A percentile compares a stretch with the other conserved stretches of the same genome.
phyloP scores from a whole-genome alignment of 441 rosid genomes.

The Populus hybrid region DNA sequence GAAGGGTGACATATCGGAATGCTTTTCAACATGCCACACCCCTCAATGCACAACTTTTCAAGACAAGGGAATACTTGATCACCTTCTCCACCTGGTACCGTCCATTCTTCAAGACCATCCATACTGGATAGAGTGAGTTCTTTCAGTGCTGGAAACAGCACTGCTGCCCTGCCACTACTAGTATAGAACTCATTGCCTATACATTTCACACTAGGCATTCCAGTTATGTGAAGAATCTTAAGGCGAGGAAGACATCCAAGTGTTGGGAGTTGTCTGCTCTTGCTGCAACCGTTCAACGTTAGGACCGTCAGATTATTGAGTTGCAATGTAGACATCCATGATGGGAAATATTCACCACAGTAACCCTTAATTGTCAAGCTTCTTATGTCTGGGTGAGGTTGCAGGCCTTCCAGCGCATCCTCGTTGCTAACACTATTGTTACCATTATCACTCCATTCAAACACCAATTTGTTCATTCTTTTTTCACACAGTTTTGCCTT shows the following conservation, averaged over 20 bases:
- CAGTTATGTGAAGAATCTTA: slow-evolving; percentile 6
- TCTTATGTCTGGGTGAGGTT: slow-evolving; percentile 16
- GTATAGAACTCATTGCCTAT: slow-evolving; percentile 17
- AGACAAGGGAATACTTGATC: slow-evolving; percentile 18
- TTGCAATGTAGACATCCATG: no score
- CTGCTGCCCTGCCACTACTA: neutral
- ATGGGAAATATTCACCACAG: no score
- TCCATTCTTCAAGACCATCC: no score
- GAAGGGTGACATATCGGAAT: neutral
- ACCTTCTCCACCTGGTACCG: neutral
- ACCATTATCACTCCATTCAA: neutral
- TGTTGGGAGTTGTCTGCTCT: slow-evolving; percentile 8
- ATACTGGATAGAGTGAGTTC: no score
- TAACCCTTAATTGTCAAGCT: neutral
- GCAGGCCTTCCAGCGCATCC: slow-evolving; percentile 21
- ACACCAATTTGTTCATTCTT: neutral
- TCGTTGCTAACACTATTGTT: neutral
- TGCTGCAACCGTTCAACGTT: slow-evolving; percentile 2
- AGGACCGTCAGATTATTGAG: slow-evolving; percentile 13
- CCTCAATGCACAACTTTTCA: neutral
- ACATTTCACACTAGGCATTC: slow-evolving; percentile 1
- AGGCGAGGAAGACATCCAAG: slow-evolving; percentile 26
- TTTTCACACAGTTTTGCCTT: slow-evolving; percentile 15
- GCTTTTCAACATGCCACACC: neutral
- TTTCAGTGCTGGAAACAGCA: slow-evolving; percentile 17